These are phyloP conservation scores for Phytopythium boreale DNA, from an alignment of 352 stramenopile genomes.

Conservation along the genomic window DNA sequence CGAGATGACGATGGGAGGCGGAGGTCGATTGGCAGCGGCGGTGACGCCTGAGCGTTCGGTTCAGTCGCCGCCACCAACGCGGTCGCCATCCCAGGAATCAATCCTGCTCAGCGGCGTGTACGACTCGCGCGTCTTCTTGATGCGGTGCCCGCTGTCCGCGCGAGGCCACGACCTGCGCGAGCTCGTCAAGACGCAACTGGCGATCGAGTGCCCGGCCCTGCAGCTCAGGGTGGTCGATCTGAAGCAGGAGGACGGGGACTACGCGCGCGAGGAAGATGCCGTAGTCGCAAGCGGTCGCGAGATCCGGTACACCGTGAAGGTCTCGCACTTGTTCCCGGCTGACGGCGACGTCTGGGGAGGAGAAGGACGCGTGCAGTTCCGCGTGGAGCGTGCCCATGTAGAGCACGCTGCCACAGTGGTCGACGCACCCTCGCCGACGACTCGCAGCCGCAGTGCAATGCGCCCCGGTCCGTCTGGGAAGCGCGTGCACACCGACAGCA, in stretches of 20 bases:
- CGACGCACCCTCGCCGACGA: background rate
- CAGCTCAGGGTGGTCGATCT: background rate
- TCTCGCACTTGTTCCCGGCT: background rate
- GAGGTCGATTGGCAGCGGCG: background rate
- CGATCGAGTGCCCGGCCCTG: background rate
- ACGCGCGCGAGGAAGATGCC: background rate
- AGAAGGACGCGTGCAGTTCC: background rate
- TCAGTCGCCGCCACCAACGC: background rate
- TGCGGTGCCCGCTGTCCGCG: background rate
- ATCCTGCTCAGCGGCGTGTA: background rate
- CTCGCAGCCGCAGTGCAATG: background rate
- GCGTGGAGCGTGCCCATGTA: background rate
- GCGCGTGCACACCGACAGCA: background rate
- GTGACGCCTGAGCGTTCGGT: background rate
- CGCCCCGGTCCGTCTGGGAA: background rate
- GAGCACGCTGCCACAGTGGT: background rate
- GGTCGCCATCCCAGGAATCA: background rate
- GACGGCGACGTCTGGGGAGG: background rate
- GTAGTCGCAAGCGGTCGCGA: background rate
- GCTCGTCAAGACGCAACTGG: background rate
- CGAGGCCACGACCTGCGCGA: background rate
- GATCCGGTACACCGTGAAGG: background rate
- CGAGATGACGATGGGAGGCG: no score
- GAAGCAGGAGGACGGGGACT: background rate
- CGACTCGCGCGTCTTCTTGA: background rate